Conservation (phyloP, 345 rosid species). For the Kandelia obovata region DNA sequence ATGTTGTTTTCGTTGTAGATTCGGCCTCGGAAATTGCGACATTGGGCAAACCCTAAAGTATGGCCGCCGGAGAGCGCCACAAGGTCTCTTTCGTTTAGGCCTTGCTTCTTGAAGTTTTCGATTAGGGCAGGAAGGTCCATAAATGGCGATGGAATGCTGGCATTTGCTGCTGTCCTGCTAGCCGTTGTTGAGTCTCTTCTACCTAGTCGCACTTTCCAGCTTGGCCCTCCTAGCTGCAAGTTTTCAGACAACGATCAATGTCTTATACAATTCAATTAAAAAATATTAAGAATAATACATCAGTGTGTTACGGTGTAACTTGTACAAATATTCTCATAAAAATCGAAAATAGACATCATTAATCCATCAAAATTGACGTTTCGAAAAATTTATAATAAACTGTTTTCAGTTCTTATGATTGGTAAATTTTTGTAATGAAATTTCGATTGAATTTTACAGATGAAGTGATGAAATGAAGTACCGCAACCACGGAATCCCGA, state of each 20-base stretch:
- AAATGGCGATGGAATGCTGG: slow-evolving; percentile 30
- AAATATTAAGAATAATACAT: slow-evolving; percentile 8
- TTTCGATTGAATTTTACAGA: too few species aligned
- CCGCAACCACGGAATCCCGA: slow-evolving; percentile 52
- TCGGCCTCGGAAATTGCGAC: slow-evolving; percentile 26
- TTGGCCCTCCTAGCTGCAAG: neutral
- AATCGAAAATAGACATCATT: too few species aligned
- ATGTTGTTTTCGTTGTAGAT: slow-evolving; percentile 40
- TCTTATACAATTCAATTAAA: too few species aligned
- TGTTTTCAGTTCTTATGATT: too few species aligned
- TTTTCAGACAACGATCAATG: slow-evolving; percentile 16
- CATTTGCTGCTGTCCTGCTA: slow-evolving; percentile 20
- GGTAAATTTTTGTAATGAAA: too few species aligned
- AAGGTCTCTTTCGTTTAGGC: slow-evolving; percentile 38
- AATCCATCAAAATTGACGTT: too few species aligned
- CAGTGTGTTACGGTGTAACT: too few species aligned
- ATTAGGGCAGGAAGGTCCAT: slow-evolving; percentile 32
- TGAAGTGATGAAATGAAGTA: slow-evolving; percentile 11
- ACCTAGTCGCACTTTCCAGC: too few species aligned
- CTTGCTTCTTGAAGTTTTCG: slow-evolving; percentile 37
- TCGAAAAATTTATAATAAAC: too few species aligned
- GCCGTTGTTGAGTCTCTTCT: too few species aligned
- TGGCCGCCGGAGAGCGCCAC: slow-evolving; percentile 56
- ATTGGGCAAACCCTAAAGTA: slow-evolving; percentile 41
- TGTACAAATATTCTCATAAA: too few species aligned